These are phyloP conservation scores for Cyberlindnera maclurae DNA, from an alignment of 805 yeast species.

Conservation along the genomic window DNA sequence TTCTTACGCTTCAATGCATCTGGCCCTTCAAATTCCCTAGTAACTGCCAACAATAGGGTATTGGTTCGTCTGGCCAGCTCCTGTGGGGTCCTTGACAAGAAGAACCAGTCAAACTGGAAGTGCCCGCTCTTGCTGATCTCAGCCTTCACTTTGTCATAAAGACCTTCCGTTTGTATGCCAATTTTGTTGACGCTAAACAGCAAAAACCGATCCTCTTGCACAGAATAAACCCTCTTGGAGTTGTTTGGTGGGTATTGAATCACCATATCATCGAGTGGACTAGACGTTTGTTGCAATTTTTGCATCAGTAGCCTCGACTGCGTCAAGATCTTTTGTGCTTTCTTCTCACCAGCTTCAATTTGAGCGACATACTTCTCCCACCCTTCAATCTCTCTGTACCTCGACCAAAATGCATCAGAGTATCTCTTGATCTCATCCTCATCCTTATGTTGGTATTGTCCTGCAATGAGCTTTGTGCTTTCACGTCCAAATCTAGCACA, in stretches of 20 bases:
- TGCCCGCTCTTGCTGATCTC: conserved; percentile 53
- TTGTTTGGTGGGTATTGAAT: conserved; percentile 80
- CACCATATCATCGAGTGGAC: conserved; percentile 54
- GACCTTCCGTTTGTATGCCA: conserved; percentile 53
- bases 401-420: conserved; percentile 56
- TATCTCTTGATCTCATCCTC: conserved; percentile 54
- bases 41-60: conserved; percentile 58
- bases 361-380: conserved; percentile 64
- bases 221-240: conserved; percentile 66
- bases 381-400: conserved; percentile 56
- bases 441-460: conserved; percentile 49
- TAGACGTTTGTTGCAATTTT: conserved; percentile 46
- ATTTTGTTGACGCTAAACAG: conserved; percentile 53
- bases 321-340: conserved; percentile 42
- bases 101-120: conserved; percentile 69
- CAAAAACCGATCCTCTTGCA: conserved; percentile 63
- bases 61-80: conserved; percentile 66
- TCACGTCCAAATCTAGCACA: conserved; percentile 61
- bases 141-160: conserved; percentile 58
- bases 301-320: conserved; percentile 50
- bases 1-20: conserved; percentile 45
- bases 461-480: conserved; percentile 41
- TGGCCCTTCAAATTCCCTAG: conserved; percentile 64
- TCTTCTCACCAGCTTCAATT: conserved; percentile 68
- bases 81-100: conserved; percentile 62